Percentiles rank a stretch among this genome's conserved stretches.
Conservation (phyloP, 2,329 filamentous ascomycete genomes). For the Rhynchosporium agropyri region DNA sequence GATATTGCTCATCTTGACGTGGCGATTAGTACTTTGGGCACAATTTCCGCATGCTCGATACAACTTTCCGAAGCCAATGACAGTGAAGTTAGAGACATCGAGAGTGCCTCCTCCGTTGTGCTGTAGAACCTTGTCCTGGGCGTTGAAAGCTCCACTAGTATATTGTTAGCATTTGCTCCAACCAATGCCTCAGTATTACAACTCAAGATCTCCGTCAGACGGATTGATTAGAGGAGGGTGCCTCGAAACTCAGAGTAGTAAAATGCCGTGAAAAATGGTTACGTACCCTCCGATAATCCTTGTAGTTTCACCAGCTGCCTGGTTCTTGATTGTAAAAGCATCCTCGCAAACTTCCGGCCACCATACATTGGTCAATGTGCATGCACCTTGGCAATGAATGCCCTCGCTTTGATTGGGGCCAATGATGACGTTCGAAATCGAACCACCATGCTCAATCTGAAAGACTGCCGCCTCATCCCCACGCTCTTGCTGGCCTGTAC, state of each 20-base stretch:
- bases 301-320: constrained; percentile 43
- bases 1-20: constrained; percentile 48
- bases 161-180: too few relatives aligned
- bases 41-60: constrained; percentile 56
- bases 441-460: constrained; percentile 40
- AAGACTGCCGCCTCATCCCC: constrained; percentile 44
- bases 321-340: constrained; percentile 35
- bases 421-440: constrained; percentile 43
- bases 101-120: constrained; percentile 48
- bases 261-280: too few relatives aligned
- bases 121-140: constrained; percentile 46
- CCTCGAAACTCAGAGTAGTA: too few relatives aligned
- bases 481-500: constrained; percentile 48
- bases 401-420: constrained; percentile 43
- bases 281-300: constrained; percentile 45
- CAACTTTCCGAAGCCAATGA: constrained; percentile 51
- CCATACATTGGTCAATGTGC: constrained; percentile 39
- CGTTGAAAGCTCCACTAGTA: constrained; percentile 46
- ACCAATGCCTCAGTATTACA: too few relatives aligned
- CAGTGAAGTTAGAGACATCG: constrained; percentile 44
- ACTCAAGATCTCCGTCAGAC: too few relatives aligned
- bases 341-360: constrained; percentile 37
- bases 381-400: constrained; percentile 35
- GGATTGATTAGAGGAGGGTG: too few relatives aligned
- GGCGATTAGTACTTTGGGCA: constrained; percentile 36